phyloP scores from a whole-genome alignment of 208 protist genomes.

The Leishmania aethiopica region DNA sequence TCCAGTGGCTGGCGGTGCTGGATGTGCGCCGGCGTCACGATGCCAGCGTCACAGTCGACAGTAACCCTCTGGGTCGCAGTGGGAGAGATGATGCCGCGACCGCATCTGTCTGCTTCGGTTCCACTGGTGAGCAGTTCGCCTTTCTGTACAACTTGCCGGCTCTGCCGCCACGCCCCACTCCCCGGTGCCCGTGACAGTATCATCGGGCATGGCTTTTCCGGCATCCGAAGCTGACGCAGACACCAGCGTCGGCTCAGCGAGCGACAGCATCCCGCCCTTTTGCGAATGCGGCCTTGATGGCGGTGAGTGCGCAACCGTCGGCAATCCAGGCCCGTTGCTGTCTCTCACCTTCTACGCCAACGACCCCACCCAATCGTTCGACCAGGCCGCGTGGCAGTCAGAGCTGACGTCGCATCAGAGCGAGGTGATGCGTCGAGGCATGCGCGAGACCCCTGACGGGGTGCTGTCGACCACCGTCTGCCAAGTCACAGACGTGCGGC shows the following conservation, averaged over 20 bases:
- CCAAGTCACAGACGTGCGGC: slow-evolving; percentile 44
- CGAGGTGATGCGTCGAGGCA: slow-evolving; percentile 26
- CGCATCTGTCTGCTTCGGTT: slow-evolving; percentile 38
- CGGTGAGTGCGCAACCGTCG: neutral
- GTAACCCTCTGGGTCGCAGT: neutral
- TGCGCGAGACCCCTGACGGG: slow-evolving; percentile 19
- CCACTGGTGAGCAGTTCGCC: slow-evolving; percentile 52
- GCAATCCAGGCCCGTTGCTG: slow-evolving; percentile 44
- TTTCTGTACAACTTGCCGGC: slow-evolving; percentile 48
- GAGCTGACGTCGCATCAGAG: slow-evolving; percentile 31
- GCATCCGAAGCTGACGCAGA: slow-evolving; percentile 3
- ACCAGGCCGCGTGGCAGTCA: slow-evolving; percentile 46
- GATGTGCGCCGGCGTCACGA: slow-evolving; percentile 16
- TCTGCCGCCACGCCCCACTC: slow-evolving; percentile 13
- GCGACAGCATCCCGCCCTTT: slow-evolving; percentile 9
- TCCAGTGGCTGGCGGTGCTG: slow-evolving; percentile 23
- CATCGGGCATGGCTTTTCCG: neutral
- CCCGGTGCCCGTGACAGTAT: neutral
- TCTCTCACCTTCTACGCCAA: slow-evolving; percentile 72
- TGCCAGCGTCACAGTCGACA: neutral
- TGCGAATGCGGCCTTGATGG: slow-evolving; percentile 14
- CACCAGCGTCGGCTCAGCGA: neutral
- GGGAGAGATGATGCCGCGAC: neutral
- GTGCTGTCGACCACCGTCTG: slow-evolving; percentile 28
- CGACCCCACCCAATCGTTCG: slow-evolving; percentile 40